Evolutionary conservation across 306 rosid genomes (phyloP).

Genomic region (Malus sylvestris): DNA sequence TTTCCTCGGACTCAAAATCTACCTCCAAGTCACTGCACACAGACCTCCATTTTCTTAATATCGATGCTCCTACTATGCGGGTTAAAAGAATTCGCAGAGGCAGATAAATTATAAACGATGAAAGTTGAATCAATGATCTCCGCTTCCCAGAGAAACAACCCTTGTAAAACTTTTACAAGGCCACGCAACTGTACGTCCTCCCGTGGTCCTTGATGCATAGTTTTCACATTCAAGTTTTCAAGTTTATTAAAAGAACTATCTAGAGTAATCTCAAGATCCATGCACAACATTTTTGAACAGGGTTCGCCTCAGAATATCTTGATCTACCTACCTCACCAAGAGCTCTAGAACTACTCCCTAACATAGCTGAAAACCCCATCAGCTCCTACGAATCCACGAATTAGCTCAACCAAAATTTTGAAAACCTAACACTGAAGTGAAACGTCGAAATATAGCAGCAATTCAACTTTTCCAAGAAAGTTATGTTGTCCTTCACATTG

Average conservation of each 20-base stretch:
- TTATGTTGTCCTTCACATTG: not conserved
- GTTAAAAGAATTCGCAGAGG: not conserved
- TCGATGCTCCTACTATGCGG: not conserved
- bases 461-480: not conserved
- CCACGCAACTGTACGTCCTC: not conserved
- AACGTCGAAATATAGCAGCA: not conserved
- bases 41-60: not conserved
- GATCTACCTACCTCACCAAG: not conserved
- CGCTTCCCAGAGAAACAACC: not conserved
- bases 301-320: not conserved
- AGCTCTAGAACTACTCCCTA: not conserved
- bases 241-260: not conserved
- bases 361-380: not conserved
- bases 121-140: not conserved
- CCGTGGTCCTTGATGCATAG: not conserved
- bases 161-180: not conserved
- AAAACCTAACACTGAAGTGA: not conserved
- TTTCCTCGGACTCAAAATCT: conserved; percentile 54
- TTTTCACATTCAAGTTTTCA: not conserved
- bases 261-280: not conserved
- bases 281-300: not conserved
- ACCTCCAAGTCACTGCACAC: conserved; percentile 75
- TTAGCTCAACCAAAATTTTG: not conserved
- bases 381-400: not conserved
- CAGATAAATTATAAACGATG: not conserved